These are phyloP conservation scores for Mycena kentingensis DNA, from an alignment of 768 basidiomycete genomes.

Conservation along the genomic window DNA sequence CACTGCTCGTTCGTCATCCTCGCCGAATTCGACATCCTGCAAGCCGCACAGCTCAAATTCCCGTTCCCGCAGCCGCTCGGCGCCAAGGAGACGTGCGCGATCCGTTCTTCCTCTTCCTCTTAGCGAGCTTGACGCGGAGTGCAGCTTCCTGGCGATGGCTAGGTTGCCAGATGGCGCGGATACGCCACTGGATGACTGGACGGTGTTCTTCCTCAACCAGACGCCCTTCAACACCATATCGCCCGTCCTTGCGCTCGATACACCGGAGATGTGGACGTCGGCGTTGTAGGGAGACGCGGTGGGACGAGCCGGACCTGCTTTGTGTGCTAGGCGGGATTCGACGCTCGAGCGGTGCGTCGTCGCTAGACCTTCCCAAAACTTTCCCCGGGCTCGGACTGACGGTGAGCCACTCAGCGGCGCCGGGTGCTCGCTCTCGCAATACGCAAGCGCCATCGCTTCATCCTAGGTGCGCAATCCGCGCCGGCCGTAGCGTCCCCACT, in stretches of 20 bases:
- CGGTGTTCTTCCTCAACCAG: slow-evolving; percentile 97
- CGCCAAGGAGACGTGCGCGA: slow-evolving; percentile 86
- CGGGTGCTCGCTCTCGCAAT: slow-evolving; percentile 80
- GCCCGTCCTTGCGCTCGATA: slow-evolving; percentile 76
- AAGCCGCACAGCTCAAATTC: slow-evolving; percentile 88
- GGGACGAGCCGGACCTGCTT: slow-evolving; percentile 48
- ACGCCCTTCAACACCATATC: slow-evolving; percentile 85
- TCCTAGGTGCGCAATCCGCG: slow-evolving; percentile 49
- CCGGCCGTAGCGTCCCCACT: too few species aligned
- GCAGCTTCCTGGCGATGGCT: slow-evolving; percentile 88
- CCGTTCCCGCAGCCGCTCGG: slow-evolving; percentile 96
- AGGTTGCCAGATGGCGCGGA: slow-evolving; percentile 99
- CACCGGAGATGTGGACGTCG: slow-evolving; percentile 32
- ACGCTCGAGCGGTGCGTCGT: slow-evolving; percentile 60
- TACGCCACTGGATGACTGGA: slow-evolving; percentile 94
- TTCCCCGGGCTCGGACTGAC: neutral
- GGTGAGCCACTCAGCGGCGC: slow-evolving; percentile 57
- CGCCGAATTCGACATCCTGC: too few species aligned
- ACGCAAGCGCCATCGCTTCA: slow-evolving; percentile 75
- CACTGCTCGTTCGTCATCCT: slow-evolving; percentile 95
- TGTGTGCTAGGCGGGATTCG: slow-evolving; percentile 81
- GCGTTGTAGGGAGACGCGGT: too few species aligned
- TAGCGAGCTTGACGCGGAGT: slow-evolving; percentile 14
- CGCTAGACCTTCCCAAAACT: neutral
- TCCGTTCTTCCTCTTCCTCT: slow-evolving; percentile 26